phyloP scores from a whole-genome alignment of 1,284 basidiomycete genomes.

The Pterulicium gracile region DNA sequence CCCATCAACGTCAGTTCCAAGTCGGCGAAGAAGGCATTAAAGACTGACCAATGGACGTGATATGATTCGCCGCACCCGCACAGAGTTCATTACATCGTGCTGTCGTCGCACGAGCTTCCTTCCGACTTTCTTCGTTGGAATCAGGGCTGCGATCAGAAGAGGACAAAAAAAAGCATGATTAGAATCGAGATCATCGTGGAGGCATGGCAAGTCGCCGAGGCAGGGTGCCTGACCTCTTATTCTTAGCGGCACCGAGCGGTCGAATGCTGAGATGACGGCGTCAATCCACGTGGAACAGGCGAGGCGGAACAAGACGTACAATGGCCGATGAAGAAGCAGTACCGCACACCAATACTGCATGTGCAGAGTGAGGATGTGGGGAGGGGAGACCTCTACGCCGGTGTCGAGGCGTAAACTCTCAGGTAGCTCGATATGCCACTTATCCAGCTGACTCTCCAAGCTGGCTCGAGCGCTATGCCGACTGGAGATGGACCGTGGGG shows the following conservation, averaged over 20 bases:
- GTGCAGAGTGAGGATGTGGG: constrained; percentile 67
- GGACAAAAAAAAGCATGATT: no score
- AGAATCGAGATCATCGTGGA: no score
- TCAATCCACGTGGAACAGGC: not conserved
- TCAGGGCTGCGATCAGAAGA: no score
- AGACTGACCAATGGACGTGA: constrained; percentile 57
- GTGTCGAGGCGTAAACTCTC: constrained; percentile 57
- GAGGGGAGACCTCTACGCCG: constrained; percentile 34
- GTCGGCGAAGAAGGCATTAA: not conserved
- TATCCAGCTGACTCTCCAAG: constrained; percentile 61
- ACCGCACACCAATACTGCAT: constrained; percentile 84
- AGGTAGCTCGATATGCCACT: constrained; percentile 70
- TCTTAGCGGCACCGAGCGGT: no score
- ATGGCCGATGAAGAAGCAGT: constrained; percentile 71
- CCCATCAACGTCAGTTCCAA: constrained; percentile 6
- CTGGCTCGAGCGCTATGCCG: constrained; percentile 46
- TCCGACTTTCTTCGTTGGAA: no score
- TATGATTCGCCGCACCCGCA: constrained; percentile 69
- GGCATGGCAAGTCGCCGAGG: no score
- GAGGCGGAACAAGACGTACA: constrained; percentile 36
- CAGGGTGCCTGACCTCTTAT: no score
- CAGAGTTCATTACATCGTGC: constrained; percentile 62
- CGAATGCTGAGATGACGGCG: no score
- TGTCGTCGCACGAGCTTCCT: no score
- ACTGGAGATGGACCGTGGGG: constrained; percentile 46